A percentile compares a stretch with the other conserved stretches of the same genome.
These are phyloP conservation scores for Ustulina deusta DNA, from an alignment of 2,329 filamentous ascomycete species.

Conservation along the genomic window DNA sequence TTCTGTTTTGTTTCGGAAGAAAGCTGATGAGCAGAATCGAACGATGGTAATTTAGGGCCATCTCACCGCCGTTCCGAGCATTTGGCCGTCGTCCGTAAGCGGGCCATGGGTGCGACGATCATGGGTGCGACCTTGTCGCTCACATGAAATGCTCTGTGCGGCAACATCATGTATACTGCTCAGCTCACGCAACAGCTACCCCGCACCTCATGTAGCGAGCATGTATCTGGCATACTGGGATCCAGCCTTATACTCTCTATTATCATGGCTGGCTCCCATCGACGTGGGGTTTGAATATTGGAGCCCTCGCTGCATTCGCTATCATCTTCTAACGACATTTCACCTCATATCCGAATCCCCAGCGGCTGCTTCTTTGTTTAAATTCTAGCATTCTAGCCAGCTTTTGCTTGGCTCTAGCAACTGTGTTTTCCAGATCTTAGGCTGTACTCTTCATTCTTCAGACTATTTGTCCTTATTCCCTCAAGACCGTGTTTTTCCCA, in stretches of 20 bases:
- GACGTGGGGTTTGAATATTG: constrained; percentile 28
- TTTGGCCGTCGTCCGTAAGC: constrained; percentile 23
- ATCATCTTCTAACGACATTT: constrained; percentile 20
- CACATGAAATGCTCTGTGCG: constrained; percentile 1
- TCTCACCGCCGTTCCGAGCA: constrained; percentile 30
- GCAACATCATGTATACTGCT: constrained; percentile 23
- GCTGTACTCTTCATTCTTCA: constrained; percentile 7
- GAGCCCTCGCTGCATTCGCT: constrained; percentile 25
- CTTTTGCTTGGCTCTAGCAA: constrained; percentile 15
- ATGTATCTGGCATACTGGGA: constrained; percentile 24
- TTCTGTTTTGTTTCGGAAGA: constrained; percentile 25
- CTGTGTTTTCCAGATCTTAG: constrained; percentile 3
- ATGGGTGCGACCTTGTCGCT: constrained; percentile 22
- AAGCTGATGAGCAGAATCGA: constrained; percentile 32
- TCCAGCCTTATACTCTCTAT: constrained; percentile 18
- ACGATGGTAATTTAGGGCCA: constrained; percentile 31
- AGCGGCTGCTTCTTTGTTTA: constrained; percentile 6
- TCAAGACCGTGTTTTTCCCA: background rate
- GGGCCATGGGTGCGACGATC: constrained; percentile 21
- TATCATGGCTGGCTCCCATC: constrained; percentile 6
- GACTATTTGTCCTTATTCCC: background rate
- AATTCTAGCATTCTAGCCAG: constrained; percentile 3
- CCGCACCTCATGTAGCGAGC: constrained; percentile 27
- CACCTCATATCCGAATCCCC: constrained; percentile 18
- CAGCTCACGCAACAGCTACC: constrained; percentile 29